Evolutionary conservation across 441 rosid genomes (phyloP), one percentile per base, ranked within the genome.

Genomic region (Pelargonium citronellum): DNA sequence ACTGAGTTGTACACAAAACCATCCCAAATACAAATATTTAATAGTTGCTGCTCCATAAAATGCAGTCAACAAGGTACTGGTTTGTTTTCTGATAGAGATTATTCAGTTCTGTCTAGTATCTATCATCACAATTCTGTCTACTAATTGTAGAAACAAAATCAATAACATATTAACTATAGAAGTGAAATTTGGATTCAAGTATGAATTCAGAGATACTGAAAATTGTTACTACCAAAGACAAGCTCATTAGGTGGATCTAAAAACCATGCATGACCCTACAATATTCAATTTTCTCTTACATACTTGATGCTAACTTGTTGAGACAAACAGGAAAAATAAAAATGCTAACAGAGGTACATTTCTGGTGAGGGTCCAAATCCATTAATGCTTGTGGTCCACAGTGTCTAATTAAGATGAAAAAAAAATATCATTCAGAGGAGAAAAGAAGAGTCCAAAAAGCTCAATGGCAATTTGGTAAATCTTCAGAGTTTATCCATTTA

Each of bases 361-460:
- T 57, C 62, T 57, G 62, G 62, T 57, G 62, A 57, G 62, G 62
- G 62, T 57, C 62, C 62, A 57, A 57, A 57, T 16, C 62, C 62
- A 57, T 57, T 57, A 57, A 57, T 57, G 62, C 8, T 30, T 24
- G 20, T 57, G 62, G 62, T 57, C 62, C 62, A 57, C 62, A 6
- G 12, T 57, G 62, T 57, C 16, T 17, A 19, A 57, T 57, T 7
- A 57, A 57, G 27, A 57, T 5, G 3, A 12, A 57, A 37, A 37
- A 57, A 24, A 57, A n/a, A 47, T 37, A 37, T 37, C 62, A 17
- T 8, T 10, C 11, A 57, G 20, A 57, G 62, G 27, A 19, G 27
- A 57, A n/a, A 47, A 47, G 55, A 47, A 47, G 55, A 57, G 41
- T 37, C 41, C 41, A 57, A 8, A 57, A 57, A 57, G 62, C 9